Evolutionary conservation across 2,329 filamentous ascomycete genomes (phyloP).

Genomic region (Alternaria arbusti): DNA sequence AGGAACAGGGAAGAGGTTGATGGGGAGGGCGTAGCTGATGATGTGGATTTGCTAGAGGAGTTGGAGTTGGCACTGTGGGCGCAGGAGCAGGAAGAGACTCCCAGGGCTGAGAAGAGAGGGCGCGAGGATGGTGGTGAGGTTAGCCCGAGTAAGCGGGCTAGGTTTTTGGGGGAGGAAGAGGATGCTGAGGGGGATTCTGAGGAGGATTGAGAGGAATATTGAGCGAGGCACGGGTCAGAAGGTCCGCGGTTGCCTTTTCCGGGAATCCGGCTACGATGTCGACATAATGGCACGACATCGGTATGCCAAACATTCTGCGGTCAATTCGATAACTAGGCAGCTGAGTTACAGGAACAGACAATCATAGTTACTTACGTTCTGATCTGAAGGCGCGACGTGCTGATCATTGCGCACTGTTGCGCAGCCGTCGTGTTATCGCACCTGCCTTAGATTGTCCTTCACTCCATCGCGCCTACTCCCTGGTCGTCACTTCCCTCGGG

Average conservation of each 20-base stretch:
- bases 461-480: not conserved
- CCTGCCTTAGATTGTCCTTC: not conserved
- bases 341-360: not conserved
- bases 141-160: not conserved
- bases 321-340: not conserved
- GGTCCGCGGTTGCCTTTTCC: not conserved
- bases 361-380: not conserved
- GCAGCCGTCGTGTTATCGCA: not conserved
- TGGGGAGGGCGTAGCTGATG: not conserved
- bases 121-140: not conserved
- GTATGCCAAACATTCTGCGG: accelerated
- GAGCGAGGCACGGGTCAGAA: not conserved
- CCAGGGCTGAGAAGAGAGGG: not conserved
- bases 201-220: constrained; percentile 11
- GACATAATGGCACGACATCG: not conserved
- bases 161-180: not conserved
- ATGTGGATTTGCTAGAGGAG: not conserved
- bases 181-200: constrained; percentile 17
- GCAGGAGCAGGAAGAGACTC: not conserved
- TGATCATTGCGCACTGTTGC: not conserved
- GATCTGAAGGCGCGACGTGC: not conserved
- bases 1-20: not conserved
- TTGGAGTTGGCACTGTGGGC: not conserved
- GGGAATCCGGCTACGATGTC: not conserved
- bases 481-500: not conserved